Base-by-base conservation (phyloP, 2,329 filamentous ascomycete genomes). In the Knufia petricola region DNA sequence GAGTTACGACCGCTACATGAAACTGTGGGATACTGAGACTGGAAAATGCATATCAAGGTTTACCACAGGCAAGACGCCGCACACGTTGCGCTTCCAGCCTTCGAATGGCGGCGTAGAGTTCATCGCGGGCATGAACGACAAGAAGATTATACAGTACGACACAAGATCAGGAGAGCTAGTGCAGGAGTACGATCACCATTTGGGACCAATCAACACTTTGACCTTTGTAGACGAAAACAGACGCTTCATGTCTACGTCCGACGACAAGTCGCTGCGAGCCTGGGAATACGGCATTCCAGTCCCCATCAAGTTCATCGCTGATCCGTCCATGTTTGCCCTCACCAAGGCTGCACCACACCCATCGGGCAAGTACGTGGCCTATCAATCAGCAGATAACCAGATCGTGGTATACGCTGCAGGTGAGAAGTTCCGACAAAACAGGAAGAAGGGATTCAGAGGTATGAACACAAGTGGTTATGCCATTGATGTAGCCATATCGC, bases 271-370 rank as follows among this genome's bases (percentile, higher is more conserved):
- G 6, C 77, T 98, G 20, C 84, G 92, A 52, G 90, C 90, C 1
- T 98, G 94, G 94, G 94, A 98, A 69, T 96, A 94, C 71, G 87
- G 89, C 59, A 96, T 98, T 58, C 92, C 92, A 1, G 92, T 98
- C 0, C 92, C 92, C 0, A 96, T 98, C 75, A 96, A 95, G 65
- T 94, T 94, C 71, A 94, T 95, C 61, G 90, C 90, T 21, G 92
- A 98, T 65, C 88, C 90, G 1, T 87, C 95, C 72, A 95, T 98
- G 88, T 98, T 92, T 67, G 84, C 88, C 6, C 86, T 98, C 75
- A 94, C 89, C 3, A 85, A 88, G 12, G 82, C 88, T 1, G 78
- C 86, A 0, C 72, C 81, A 3, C 92, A 98, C 62, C 92, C 92
- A 0, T 87, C 80, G 53, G 87, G 89, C 58, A 95, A 95, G 68